Evolutionary conservation across 129 eudicot species (phyloP).

Genomic region (Dittrichia graveolens): DNA sequence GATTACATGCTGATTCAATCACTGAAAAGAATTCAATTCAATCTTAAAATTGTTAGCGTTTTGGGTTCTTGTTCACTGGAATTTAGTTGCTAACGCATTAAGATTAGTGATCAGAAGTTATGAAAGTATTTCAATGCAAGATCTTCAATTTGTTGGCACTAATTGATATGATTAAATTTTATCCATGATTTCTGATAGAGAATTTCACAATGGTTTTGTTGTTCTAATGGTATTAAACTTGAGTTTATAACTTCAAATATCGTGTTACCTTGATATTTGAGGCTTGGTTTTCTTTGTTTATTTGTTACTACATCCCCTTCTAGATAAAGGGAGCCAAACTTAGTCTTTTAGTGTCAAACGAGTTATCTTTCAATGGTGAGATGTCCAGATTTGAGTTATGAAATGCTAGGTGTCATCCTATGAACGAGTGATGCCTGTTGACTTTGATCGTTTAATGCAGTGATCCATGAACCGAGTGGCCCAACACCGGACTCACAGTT

Average conservation of each 20-base stretch:
- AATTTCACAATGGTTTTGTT: no score
- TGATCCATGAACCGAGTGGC: conserved; percentile 77
- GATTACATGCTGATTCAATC: no score
- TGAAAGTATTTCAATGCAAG: not conserved
- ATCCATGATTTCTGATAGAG: no score
- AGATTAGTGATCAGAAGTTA: not conserved
- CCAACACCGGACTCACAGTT: conserved; percentile 81
- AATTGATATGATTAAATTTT: no score
- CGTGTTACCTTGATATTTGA: no score
- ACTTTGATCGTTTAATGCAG: conserved; percentile 44
- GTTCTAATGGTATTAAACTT: no score
- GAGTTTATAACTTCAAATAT: no score
- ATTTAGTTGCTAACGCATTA: not conserved
- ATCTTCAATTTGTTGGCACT: not conserved
- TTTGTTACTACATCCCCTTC: no score
- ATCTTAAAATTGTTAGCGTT: no score
- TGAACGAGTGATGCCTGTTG: not conserved
- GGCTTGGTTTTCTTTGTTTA: no score
- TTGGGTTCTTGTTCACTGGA: not conserved
- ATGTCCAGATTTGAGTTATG: not conserved
- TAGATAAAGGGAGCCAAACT: not conserved
- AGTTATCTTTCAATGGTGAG: not conserved
- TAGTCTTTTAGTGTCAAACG: not conserved
- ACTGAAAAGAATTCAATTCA: no score
- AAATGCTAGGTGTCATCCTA: not conserved